Evolutionary conservation across 2,329 filamentous ascomycete species (phyloP).

Genomic region (Calonectria multiphialidica): DNA sequence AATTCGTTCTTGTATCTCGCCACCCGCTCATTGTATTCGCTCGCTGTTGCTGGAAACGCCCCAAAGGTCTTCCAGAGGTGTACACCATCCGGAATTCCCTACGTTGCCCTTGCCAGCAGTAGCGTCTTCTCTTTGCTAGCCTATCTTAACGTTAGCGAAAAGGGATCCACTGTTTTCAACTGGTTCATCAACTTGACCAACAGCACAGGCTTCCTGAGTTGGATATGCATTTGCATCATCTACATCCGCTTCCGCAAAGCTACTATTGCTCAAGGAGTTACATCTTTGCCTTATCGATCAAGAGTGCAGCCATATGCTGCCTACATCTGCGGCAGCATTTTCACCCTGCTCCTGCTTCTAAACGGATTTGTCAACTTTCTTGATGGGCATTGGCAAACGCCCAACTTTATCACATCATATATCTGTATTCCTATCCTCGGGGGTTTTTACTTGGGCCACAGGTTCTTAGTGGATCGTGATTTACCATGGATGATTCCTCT

Average conservation of each 20-base stretch:
- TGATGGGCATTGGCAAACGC: neutral
- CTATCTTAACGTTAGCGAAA: constrained; percentile 67
- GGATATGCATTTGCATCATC: constrained; percentile 17
- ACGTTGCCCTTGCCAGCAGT: neutral
- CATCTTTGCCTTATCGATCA: neutral
- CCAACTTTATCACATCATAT: neutral
- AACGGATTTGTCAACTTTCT: neutral
- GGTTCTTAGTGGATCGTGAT: neutral
- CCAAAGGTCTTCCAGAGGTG: neutral
- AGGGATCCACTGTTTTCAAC: constrained; percentile 66
- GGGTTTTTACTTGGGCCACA: neutral
- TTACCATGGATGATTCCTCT: neutral
- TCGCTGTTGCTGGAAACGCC: neutral
- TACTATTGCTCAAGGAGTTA: neutral
- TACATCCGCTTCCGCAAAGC: neutral
- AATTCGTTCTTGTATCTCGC: neutral
- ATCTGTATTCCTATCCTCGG: neutral
- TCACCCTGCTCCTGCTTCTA: neutral
- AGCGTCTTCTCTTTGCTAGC: constrained; percentile 41
- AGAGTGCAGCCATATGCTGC: neutral
- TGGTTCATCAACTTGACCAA: constrained; percentile 61
- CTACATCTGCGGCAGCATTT: neutral
- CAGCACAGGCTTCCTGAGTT: constrained; percentile 28
- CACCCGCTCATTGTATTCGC: neutral
- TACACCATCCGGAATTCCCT: neutral